Evolutionary conservation across 441 rosid genomes (phyloP), one percentile per base, ranked within the genome.

Genomic region (Adansonia rubrostipa): DNA sequence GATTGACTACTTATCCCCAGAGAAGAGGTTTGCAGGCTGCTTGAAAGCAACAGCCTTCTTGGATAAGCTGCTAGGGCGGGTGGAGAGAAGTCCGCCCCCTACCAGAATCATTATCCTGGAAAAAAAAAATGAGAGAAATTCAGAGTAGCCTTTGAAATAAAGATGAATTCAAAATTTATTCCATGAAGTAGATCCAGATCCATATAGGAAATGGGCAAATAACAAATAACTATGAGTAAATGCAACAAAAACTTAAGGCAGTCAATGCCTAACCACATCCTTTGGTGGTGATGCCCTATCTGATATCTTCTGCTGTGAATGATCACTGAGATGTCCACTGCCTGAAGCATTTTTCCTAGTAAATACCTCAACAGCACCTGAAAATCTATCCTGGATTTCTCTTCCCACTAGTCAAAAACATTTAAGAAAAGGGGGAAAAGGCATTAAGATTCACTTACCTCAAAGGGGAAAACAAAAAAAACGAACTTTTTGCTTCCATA

Each of bases 301-400:
- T 9, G 86, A 78, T 76, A 85, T 54, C 83, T 81, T 85, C 50
- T 81, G 85, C 71, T 89, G 84, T 19, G 87, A 82, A 83, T 65
- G 88, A 77, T 92, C 93, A 66, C 80, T 82, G 48, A 68, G 89
- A 14, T 79, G 86, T 62, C 88, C 86, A 72, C 87, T 78, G 13
- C 86, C 87, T 20, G 89, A 40, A 42, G 84, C 80, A 82, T 83
- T 90, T 75, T 85, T 88, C 61, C 93, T 77, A 20, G 89, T 80
- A 79, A 91, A 87, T 77, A 86, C 92, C 82, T 91, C 97, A 74
- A 88, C 97, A 64, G 93, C 92, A 82, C 95, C 95, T 4, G 95
- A 88, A 62, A 87, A 82, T 87, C 89, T 91, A 42, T 87, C 93
- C 0, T 90, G 91, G 14, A 87, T 84, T 81, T 92, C 94, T 75